These are phyloP conservation scores for Zelopaecilomyces penicillatus DNA, from an alignment of 2,329 filamentous ascomycete genomes.

Conservation along the genomic window DNA sequence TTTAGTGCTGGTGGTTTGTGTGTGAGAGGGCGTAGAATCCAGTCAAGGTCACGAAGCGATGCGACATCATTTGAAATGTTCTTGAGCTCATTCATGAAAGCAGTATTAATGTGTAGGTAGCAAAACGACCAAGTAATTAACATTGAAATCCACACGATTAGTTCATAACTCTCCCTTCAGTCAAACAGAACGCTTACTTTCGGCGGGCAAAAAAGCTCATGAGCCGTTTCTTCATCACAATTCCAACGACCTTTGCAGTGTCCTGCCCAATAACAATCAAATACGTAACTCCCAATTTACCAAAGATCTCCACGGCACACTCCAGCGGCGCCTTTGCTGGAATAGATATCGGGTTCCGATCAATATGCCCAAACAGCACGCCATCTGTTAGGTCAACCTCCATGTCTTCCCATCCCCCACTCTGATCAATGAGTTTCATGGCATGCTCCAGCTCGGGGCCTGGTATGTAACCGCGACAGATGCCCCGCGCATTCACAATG, in stretches of 20 bases:
- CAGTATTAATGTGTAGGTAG: too few species aligned
- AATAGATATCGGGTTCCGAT: constrained; percentile 43
- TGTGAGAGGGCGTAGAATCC: too few species aligned
- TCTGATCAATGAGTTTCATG: constrained; percentile 25
- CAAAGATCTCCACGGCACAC: constrained; percentile 52
- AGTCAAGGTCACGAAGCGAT: too few species aligned
- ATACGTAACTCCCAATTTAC: constrained; percentile 46
- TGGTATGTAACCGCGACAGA: constrained; percentile 47
- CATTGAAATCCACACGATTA: too few species aligned
- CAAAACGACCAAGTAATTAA: too few species aligned
- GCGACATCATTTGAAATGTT: too few species aligned
- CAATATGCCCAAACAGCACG: constrained; percentile 38
- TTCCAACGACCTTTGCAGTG: constrained; percentile 39
- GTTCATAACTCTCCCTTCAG: too few species aligned
- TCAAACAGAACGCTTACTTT: too few species aligned
- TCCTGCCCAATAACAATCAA: constrained; percentile 45
- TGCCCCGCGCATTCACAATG: constrained; percentile 37
- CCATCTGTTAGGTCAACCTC: constrained; percentile 23
- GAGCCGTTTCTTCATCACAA: constrained; percentile 50
- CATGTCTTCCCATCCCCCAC: constrained; percentile 11
- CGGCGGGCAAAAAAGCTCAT: constrained; percentile 5
- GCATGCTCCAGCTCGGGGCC: constrained; percentile 45
- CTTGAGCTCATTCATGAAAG: too few species aligned
- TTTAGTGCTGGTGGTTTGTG: too few species aligned
- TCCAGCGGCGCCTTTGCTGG: constrained; percentile 46